These are phyloP conservation scores for Tolypocladium paradoxum DNA, from an alignment of 2,329 filamentous ascomycete genomes.

Conservation along the genomic window DNA sequence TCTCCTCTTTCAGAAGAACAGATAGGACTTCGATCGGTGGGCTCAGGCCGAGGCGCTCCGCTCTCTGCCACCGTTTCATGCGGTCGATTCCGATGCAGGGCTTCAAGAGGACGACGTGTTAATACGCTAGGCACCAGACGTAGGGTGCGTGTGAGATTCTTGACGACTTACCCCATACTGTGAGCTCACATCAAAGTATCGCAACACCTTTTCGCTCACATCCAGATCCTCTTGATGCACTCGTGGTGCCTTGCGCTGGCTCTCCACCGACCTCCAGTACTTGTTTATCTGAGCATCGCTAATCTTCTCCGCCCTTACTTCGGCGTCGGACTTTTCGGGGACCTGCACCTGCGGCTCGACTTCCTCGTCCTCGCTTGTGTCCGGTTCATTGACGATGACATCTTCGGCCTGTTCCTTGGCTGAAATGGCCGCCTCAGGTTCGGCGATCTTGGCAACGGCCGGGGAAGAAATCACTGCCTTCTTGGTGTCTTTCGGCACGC, in stretches of 20 bases:
- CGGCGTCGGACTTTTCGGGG: constrained; percentile 35
- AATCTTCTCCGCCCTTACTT: constrained; percentile 52
- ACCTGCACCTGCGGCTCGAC: constrained; percentile 16
- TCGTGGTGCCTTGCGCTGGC: constrained; percentile 52
- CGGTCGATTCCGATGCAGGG: constrained; percentile 81
- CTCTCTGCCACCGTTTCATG: constrained; percentile 78
- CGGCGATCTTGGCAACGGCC: constrained; percentile 23
- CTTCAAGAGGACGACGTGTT: constrained; percentile 30
- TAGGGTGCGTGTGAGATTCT: background rate
- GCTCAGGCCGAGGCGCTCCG: constrained; percentile 68
- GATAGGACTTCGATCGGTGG: constrained; percentile 87
- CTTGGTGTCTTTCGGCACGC: constrained; percentile 35
- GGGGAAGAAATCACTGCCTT: constrained; percentile 27
- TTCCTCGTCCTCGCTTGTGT: constrained; percentile 13
- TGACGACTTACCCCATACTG: constrained; percentile 72
- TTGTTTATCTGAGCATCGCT: constrained; percentile 57
- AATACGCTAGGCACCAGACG: background rate
- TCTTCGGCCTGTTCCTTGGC: constrained; percentile 10
- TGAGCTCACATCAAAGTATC: constrained; percentile 85
- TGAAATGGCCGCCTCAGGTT: constrained; percentile 11
- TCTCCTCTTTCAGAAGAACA: constrained; percentile 64
- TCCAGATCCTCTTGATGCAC: constrained; percentile 69
- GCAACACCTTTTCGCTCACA: constrained; percentile 71
- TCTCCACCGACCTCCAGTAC: constrained; percentile 71
- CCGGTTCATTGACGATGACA: constrained; percentile 11